Base-by-base conservation (phyloP, 805 yeast genomes). In the Cephaloascus fragrans region DNA sequence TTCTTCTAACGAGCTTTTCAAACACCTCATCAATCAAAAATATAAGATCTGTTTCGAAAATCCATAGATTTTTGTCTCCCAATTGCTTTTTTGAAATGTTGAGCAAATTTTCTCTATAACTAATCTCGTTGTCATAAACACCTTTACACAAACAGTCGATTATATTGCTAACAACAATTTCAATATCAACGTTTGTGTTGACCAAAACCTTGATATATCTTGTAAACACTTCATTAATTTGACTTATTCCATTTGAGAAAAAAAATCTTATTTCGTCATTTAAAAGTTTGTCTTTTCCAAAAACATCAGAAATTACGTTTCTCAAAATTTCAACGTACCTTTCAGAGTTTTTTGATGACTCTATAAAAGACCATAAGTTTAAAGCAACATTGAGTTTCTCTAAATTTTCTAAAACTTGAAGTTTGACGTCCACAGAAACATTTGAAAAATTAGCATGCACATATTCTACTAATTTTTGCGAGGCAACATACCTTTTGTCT, bases 331-430 rank as follows among this genome's bases (percentile, higher is more conserved):
- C 33, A 16, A 14, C 17, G 18, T 8, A 26, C 44, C 4, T 39
- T n/a, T 17, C 34, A 16, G 26, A 26, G 32, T 4, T 37, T 40
- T 12, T 39, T 17, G 37, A 28, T 6, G 19, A 48, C 15, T 31
- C 53, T 19, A 48, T 37, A 29, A 38, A 46, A 16, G 43, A 46
- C 62, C 75, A 71, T 12, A 78, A 52, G 15, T 57, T 59, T 39
- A 55, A 51, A 9, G 78, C 75, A n/a, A 77, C 75, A 26, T 65
- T 55, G 41, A 71, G 47, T 41, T 68, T 66, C 43, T 73, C 76
- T 32, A 63, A 53, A 19, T 56, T 56, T 42, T 61, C 52, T 29
- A 71, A 47, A 18, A 71, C 45, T 10, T 52, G 42, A 15, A 75
- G 58, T 34, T 73, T 64, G 14, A 70, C 51, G 1, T 50, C 52